A percentile compares a stretch with the other conserved stretches of the same genome.
Evolutionary conservation across 2,329 filamentous ascomycete genomes (phyloP).

Genomic region (Colletotrichum sp.): DNA sequence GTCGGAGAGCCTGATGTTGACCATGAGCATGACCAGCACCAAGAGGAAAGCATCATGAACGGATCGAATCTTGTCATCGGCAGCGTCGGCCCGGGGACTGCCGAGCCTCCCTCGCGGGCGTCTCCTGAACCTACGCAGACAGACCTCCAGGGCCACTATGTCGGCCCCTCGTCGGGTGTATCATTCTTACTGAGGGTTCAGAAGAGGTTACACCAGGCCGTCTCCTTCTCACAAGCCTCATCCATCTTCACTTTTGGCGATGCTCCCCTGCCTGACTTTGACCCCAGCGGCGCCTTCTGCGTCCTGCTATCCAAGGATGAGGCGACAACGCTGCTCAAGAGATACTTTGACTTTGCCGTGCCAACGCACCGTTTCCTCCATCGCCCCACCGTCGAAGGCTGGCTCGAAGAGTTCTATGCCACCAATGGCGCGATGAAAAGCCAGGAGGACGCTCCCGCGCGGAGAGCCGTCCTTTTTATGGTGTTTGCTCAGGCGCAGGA

Average conservation of each 20-base stretch:
- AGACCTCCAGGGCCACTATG: slow-evolving; percentile 36
- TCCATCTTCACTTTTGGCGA: slow-evolving; percentile 57
- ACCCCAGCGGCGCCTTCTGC: slow-evolving; percentile 36
- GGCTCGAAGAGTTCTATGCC: slow-evolving; percentile 48
- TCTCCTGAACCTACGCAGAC: slow-evolving; percentile 36
- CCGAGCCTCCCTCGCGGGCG: slow-evolving; percentile 51
- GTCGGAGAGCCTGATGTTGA: not conserved
- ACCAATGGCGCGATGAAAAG: slow-evolving; percentile 33
- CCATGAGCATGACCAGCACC: not conserved
- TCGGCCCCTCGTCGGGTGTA: slow-evolving; percentile 35
- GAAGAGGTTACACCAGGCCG: slow-evolving; percentile 29
- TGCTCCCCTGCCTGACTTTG: slow-evolving; percentile 47
- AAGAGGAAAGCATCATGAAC: slow-evolving; percentile 7
- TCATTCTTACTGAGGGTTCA: slow-evolving; percentile 34
- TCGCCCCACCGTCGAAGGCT: slow-evolving; percentile 53
- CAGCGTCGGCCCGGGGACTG: slow-evolving; percentile 14
- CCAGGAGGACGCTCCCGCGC: slow-evolving; percentile 24
- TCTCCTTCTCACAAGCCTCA: slow-evolving; percentile 36
- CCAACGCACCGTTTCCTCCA: slow-evolving; percentile 62
- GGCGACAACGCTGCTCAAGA: slow-evolving; percentile 42
- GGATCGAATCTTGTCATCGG: not conserved
- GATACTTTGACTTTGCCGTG: slow-evolving; percentile 63
- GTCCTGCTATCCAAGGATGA: slow-evolving; percentile 44
- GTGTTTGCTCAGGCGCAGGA: slow-evolving; percentile 55
- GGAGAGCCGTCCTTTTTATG: slow-evolving; percentile 52